These are phyloP conservation scores for Ramicandelaber brevisporus DNA, from an alignment of 192 early-diverging fungal genomes.

Conservation along the genomic window DNA sequence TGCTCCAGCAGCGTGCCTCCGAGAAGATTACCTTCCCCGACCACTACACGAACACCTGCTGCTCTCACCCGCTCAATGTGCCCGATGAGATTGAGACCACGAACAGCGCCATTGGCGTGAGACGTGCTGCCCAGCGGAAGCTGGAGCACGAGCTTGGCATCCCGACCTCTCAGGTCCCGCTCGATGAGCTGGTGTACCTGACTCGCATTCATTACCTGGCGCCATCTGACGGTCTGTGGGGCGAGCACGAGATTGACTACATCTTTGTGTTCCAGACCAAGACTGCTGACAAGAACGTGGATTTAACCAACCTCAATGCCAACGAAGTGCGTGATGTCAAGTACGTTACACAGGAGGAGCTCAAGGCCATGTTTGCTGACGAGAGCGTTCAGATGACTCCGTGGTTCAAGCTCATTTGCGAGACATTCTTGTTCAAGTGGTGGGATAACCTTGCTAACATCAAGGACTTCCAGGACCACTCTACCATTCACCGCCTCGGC, in stretches of 20 bases:
- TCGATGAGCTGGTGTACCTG: constrained; percentile 68
- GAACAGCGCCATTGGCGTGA: constrained; percentile 58
- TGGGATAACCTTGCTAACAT: constrained; percentile 68
- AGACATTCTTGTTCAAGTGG: constrained; percentile 87
- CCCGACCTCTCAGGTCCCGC: constrained; percentile 36
- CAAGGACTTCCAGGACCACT: constrained; percentile 23
- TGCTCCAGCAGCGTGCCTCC: constrained; percentile 80
- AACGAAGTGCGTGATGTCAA: constrained; percentile 72
- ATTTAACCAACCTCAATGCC: constrained; percentile 41
- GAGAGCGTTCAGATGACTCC: constrained; percentile 55
- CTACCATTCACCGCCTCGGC: constrained; percentile 44
- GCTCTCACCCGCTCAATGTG: constrained; percentile 80
- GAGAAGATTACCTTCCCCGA: constrained; percentile 99
- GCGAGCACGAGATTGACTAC: constrained; percentile 98
- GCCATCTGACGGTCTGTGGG: constrained; percentile 87
- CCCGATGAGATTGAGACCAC: constrained; percentile 50
- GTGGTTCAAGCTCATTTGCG: constrained; percentile 87
- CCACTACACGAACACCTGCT: constrained; percentile 95
- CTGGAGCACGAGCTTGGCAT: constrained; percentile 92
- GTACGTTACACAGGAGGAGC: constrained; percentile 66
- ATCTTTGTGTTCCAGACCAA: constrained; percentile 67
- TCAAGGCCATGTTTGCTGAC: constrained; percentile 39
- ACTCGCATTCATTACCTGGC: constrained; percentile 92
- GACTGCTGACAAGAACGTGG: constrained; percentile 23
- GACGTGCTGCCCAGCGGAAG: constrained; percentile 78